A percentile compares a stretch with the other conserved stretches of the same genome.
These are phyloP conservation scores for Penicillium italicum DNA, from an alignment of 2,329 filamentous ascomycete species.

Conservation along the genomic window DNA sequence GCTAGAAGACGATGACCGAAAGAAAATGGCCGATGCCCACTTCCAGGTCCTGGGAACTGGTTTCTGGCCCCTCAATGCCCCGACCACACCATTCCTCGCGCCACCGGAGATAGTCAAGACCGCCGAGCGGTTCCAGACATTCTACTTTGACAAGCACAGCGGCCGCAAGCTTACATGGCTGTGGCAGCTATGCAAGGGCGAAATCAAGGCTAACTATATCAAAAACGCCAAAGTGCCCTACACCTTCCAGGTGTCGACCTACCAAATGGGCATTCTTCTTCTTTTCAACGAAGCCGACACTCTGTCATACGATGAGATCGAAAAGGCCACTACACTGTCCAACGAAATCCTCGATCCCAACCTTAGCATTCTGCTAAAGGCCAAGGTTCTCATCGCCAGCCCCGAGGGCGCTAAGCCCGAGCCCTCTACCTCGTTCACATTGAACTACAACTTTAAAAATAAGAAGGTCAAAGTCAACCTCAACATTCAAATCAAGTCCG, in stretches of 20 bases:
- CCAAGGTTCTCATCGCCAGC: constrained; percentile 75
- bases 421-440: constrained; percentile 71
- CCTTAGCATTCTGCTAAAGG: constrained; percentile 82
- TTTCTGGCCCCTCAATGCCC: constrained; percentile 91
- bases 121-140: constrained; percentile 82
- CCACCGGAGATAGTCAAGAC: constrained; percentile 81
- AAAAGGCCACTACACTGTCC: constrained; percentile 72
- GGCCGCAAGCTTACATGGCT: constrained; percentile 96
- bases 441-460: constrained; percentile 95
- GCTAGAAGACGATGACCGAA: constrained; percentile 62
- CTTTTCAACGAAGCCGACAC: constrained; percentile 90
- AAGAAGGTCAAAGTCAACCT: constrained; percentile 98
- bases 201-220: constrained; percentile 90
- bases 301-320: constrained; percentile 83
- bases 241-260: constrained; percentile 95
- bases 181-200: constrained; percentile 97
- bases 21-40: constrained; percentile 73
- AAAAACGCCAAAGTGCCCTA: constrained; percentile 86
- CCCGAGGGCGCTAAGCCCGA: constrained; percentile 72
- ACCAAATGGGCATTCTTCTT: constrained; percentile 93
- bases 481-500: constrained; percentile 90
- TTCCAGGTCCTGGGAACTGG: constrained; percentile 94
- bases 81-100: constrained; percentile 82
- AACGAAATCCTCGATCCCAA: constrained; percentile 83
- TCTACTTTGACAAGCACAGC: constrained; percentile 95